phyloP scores from a whole-genome alignment of 2,329 filamentous ascomycete species.

The Fusarium fujikuroi region DNA sequence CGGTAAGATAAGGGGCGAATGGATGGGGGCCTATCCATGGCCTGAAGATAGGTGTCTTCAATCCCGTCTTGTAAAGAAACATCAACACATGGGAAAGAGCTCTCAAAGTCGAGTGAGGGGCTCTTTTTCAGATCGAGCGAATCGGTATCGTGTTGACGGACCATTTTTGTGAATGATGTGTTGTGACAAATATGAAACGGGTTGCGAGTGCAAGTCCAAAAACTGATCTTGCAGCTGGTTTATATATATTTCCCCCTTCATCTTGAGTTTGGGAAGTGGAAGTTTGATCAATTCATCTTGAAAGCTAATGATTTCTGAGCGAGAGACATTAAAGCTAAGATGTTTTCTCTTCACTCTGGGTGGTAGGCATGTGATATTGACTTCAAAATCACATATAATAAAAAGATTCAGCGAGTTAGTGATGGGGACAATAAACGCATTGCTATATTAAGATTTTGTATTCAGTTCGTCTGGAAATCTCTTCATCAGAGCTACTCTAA shows the following conservation, averaged over 20 bases:
- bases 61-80: not conserved
- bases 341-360: fast-evolving
- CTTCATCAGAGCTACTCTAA: fast-evolving
- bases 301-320: fast-evolving
- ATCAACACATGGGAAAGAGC: not conserved
- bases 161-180: not conserved
- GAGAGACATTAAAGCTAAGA: fast-evolving
- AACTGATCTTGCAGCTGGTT: not conserved
- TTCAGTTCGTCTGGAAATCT: not conserved
- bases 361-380: not conserved
- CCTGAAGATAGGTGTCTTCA: not conserved
- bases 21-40: not conserved
- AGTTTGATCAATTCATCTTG: not conserved
- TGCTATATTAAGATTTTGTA: fast-evolving
- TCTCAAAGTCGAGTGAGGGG: not conserved
- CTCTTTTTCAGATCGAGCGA: not conserved
- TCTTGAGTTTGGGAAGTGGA: not conserved
- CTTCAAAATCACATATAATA: not conserved
- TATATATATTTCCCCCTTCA: not conserved
- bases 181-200: not conserved
- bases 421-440: fast-evolving
- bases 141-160: not conserved
- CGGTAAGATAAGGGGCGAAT: not conserved
- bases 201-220: fast-evolving
- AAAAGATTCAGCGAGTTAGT: fast-evolving